Percentiles rank a stretch among this genome's conserved stretches.
Evolutionary conservation across 2,329 filamentous ascomycete species (phyloP).

Genomic region (Lachnellula suecica): DNA sequence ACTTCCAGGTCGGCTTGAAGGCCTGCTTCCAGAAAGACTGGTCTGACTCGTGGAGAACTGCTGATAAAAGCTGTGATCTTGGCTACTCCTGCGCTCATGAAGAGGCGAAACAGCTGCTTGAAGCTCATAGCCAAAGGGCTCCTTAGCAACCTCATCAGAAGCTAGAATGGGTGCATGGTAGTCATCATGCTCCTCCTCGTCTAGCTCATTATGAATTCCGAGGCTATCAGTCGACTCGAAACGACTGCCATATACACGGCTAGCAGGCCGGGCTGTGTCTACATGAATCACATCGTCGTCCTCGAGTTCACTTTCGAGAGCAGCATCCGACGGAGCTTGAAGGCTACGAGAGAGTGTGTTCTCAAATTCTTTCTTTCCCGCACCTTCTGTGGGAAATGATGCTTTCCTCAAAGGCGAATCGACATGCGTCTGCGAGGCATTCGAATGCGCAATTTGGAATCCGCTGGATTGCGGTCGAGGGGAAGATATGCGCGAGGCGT

Average conservation of each 20-base stretch:
- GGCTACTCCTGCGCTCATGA: constrained; percentile 60
- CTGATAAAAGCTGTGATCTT: constrained; percentile 49
- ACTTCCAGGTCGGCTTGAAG: constrained; percentile 62
- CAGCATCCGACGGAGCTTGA: constrained; percentile 34
- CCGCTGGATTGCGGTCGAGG: constrained; percentile 51
- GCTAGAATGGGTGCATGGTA: constrained; percentile 82
- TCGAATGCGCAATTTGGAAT: constrained; percentile 39
- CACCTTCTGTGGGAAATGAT: constrained; percentile 39
- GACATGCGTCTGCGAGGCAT: constrained; percentile 43
- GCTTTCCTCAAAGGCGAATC: constrained; percentile 41
- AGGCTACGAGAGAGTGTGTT: constrained; percentile 38
- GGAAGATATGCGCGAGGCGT: constrained; percentile 73
- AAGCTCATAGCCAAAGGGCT: constrained; percentile 64
- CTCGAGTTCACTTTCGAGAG: constrained; percentile 45
- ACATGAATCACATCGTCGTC: constrained; percentile 73
- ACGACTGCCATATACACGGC: constrained; percentile 42
- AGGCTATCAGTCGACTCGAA: constrained; percentile 50
- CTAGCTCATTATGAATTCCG: constrained; percentile 41
- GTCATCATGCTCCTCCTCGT: constrained; percentile 52
- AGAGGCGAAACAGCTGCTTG: constrained; percentile 81
- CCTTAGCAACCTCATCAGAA: constrained; percentile 80
- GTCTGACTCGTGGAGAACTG: constrained; percentile 47
- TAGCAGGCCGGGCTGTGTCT: constrained; percentile 53
- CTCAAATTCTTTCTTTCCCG: constrained; percentile 27
- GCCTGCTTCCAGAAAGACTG: constrained; percentile 42